Percentiles rank a stretch among this genome's conserved stretches.
Conservation (phyloP, 2,329 filamentous ascomycete species). For the Cytospora piceae region DNA sequence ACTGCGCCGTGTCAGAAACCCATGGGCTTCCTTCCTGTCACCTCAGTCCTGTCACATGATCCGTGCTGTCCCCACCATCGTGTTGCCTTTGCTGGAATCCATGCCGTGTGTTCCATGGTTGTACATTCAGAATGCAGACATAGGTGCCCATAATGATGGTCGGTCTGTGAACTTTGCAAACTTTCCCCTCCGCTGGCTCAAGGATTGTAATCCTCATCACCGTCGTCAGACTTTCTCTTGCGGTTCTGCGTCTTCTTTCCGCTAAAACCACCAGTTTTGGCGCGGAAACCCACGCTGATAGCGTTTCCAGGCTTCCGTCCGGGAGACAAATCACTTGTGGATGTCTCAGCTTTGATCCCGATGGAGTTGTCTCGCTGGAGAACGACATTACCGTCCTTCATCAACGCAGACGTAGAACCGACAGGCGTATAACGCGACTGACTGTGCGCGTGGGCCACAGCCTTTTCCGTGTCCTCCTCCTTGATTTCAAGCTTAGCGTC, state of each 20-base stretch:
- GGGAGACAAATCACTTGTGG: not conserved
- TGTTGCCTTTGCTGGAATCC: not conserved
- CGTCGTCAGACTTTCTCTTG: not conserved
- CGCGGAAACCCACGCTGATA: not conserved
- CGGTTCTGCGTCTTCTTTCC: not conserved
- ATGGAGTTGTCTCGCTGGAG: not conserved
- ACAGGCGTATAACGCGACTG: not conserved
- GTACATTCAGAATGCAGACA: not conserved
- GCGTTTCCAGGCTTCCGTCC: not conserved
- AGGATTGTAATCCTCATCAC: not conserved
- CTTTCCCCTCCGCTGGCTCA: not conserved
- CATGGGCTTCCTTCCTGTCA: not conserved
- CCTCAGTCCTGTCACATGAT: not conserved
- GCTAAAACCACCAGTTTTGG: not conserved
- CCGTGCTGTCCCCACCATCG: not conserved
- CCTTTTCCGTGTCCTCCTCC: not conserved
- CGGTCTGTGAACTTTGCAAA: not conserved
- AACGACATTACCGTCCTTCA: not conserved
- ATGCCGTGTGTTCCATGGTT: not conserved
- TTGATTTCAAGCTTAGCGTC: not conserved
- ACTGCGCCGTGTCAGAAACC: not conserved
- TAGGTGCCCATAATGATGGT: not conserved
- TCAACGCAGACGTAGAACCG: not conserved
- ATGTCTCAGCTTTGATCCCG: not conserved
- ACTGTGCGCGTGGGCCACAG: not conserved